These are phyloP conservation scores for Ogataea trehaloabstinens DNA, from an alignment of 805 yeast species.

Conservation along the genomic window DNA sequence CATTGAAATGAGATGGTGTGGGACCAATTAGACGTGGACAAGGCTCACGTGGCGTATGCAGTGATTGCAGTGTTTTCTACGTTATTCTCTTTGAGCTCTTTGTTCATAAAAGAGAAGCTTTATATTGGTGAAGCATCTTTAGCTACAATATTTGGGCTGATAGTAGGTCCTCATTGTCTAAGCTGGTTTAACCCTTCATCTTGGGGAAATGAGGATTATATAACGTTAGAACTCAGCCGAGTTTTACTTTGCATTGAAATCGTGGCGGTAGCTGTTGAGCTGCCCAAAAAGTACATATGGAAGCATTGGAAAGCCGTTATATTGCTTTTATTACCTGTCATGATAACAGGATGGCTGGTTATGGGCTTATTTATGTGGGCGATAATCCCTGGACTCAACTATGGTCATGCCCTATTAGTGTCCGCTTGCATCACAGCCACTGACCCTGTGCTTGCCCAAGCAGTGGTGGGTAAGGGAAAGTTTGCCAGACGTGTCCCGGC, in stretches of 20 bases:
- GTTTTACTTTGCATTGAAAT: slow-evolving; percentile 69
- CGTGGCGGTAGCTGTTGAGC: slow-evolving; percentile 69
- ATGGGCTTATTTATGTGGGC: slow-evolving; percentile 63
- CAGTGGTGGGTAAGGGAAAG: slow-evolving; percentile 70
- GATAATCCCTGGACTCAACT: slow-evolving; percentile 55
- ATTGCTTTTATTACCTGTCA: slow-evolving; percentile 61
- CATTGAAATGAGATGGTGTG: slow-evolving; percentile 32
- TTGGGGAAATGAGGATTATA: slow-evolving; percentile 55
- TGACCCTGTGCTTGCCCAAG: slow-evolving; percentile 72
- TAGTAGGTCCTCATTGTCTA: slow-evolving; percentile 58
- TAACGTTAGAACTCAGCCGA: slow-evolving; percentile 59
- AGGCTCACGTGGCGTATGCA: slow-evolving; percentile 46
- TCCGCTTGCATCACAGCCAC: slow-evolving; percentile 76
- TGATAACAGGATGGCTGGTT: slow-evolving; percentile 69
- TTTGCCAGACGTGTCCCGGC: slow-evolving; percentile 68
- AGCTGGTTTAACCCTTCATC: slow-evolving; percentile 55
- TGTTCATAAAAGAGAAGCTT: slow-evolving; percentile 55
- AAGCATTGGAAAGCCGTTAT: slow-evolving; percentile 57
- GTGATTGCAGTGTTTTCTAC: slow-evolving; percentile 61
- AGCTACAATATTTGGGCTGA: slow-evolving; percentile 59
- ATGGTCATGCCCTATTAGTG: slow-evolving; percentile 55
- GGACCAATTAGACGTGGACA: slow-evolving; percentile 31
- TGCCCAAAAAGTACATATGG: slow-evolving; percentile 64
- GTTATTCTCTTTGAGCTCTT: slow-evolving; percentile 55
- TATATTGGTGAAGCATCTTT: slow-evolving; percentile 69